phyloP scores from a whole-genome alignment of 1,284 basidiomycete species.

The Irpex sp. region DNA sequence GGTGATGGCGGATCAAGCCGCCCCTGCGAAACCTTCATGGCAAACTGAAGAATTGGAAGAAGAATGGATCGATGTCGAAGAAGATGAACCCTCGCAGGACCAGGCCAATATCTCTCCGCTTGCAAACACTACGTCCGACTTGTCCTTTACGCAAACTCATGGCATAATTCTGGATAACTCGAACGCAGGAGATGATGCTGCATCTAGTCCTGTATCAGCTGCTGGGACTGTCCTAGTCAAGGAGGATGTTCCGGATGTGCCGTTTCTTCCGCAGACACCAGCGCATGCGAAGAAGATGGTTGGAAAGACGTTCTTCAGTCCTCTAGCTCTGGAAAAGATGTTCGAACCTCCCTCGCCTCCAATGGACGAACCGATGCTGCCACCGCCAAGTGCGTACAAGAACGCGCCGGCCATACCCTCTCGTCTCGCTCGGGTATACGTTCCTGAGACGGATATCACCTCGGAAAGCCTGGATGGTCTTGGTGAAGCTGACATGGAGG shows the following conservation, averaged over 20 bases:
- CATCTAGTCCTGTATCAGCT: conserved; percentile 22
- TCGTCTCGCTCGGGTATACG: conserved; percentile 29
- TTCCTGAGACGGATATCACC: conserved; percentile 13
- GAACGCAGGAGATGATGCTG: conserved; percentile 31
- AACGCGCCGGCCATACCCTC: conserved; percentile 30
- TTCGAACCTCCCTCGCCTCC: conserved; percentile 86
- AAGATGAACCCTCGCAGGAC: conserved; percentile 20
- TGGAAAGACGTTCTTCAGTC: conserved; percentile 81
- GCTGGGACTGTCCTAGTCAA: conserved; percentile 78
- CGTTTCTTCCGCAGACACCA: conserved; percentile 59
- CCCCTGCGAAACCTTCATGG: conserved; percentile 36
- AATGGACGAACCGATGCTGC: conserved; percentile 10
- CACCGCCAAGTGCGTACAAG: conserved; percentile 15
- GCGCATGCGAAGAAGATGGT: conserved; percentile 52
- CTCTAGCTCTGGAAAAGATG: conserved; percentile 80
- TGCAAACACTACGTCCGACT: conserved; percentile 39
- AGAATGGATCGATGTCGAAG: conserved; percentile 38
- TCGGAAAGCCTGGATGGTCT: conserved; percentile 5
- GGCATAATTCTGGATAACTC: conserved; percentile 38
- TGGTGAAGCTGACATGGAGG: not conserved
- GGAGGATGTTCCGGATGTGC: conserved; percentile 52
- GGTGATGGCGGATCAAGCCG: not conserved
- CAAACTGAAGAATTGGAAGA: conserved; percentile 50
- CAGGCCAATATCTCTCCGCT: conserved; percentile 7
- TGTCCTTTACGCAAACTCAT: conserved; percentile 59